Conservation (phyloP, 2,329 filamentous ascomycete genomes). For the Rutstroemia sp. region DNA sequence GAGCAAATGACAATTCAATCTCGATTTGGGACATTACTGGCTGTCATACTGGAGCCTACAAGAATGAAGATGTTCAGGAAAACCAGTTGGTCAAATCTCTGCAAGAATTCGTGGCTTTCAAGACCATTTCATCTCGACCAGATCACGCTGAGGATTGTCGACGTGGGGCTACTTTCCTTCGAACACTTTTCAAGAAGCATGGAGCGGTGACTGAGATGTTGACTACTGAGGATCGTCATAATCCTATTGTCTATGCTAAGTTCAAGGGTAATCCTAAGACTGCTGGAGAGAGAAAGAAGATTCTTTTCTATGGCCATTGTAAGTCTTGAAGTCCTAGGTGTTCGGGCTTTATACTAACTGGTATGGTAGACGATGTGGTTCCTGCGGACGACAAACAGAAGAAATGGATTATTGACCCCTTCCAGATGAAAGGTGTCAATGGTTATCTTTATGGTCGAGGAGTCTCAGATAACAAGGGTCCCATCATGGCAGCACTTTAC, state of each 20-base stretch:
- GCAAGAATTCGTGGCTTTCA: slow-evolving; percentile 81
- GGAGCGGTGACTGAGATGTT: slow-evolving; percentile 86
- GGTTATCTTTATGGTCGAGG: slow-evolving; percentile 93
- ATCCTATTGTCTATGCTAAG: slow-evolving; percentile 87
- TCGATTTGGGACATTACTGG: slow-evolving; percentile 74
- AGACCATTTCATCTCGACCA: slow-evolving; percentile 80
- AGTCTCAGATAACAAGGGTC: slow-evolving; percentile 97
- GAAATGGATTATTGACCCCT: slow-evolving; percentile 85
- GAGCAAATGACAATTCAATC: slow-evolving; percentile 84
- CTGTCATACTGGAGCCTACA: slow-evolving; percentile 25
- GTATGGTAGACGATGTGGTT: slow-evolving; percentile 67
- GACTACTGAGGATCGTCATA: slow-evolving; percentile 67
- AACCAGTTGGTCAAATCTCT: slow-evolving; percentile 63
- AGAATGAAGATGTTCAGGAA: slow-evolving; percentile 30
- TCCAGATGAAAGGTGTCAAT: slow-evolving; percentile 80
- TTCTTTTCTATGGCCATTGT: slow-evolving; percentile 92
- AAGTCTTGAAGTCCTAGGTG: slow-evolving; percentile 3
- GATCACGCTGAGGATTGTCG: slow-evolving; percentile 89
- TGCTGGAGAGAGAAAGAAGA: slow-evolving; percentile 65
- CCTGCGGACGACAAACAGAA: slow-evolving; percentile 74
- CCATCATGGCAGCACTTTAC: slow-evolving; percentile 87
- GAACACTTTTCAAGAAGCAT: slow-evolving; percentile 83
- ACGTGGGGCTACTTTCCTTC: slow-evolving; percentile 83
- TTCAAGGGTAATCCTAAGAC: slow-evolving; percentile 71
- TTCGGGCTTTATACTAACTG: slow-evolving; percentile 2